These are phyloP conservation scores for Catharanthus roseus DNA, from an alignment of 257 asterid species.

Conservation along the genomic window DNA sequence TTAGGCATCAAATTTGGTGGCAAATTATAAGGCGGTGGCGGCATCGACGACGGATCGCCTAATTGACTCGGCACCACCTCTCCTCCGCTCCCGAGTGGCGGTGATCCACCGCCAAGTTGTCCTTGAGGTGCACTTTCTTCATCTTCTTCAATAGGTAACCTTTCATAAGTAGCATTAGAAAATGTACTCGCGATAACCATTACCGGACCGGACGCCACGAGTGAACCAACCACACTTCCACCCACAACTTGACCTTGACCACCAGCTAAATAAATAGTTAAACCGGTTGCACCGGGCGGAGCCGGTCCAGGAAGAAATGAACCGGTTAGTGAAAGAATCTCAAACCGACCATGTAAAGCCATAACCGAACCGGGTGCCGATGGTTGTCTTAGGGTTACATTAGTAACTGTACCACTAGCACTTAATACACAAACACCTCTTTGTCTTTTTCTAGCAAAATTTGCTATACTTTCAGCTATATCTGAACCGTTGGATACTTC, in stretches of 20 bases:
- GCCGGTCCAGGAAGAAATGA: conserved; percentile 65
- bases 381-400: conserved; percentile 58
- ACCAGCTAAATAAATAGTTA: conserved; percentile 57
- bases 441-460: conserved; percentile 51
- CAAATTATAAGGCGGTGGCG: conserved; percentile 25
- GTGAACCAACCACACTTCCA: conserved; percentile 56
- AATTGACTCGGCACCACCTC: conserved; percentile 24
- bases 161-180: conserved; percentile 62
- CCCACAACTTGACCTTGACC: conserved; percentile 68
- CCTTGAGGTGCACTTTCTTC: conserved; percentile 33
- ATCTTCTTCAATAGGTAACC: conserved; percentile 55
- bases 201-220: conserved; percentile 60
- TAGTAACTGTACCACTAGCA: conserved; percentile 54
- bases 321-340: conserved; percentile 53
- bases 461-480: conserved; percentile 58
- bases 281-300: conserved; percentile 60
- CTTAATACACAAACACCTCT: conserved; percentile 59
- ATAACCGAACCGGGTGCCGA: conserved; percentile 52
- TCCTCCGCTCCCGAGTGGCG: conserved; percentile 31
- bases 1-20: conserved; percentile 38
- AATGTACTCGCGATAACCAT: conserved; percentile 67
- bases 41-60: conserved; percentile 34
- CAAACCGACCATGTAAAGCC: conserved; percentile 57
- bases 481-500: conserved; percentile 59
- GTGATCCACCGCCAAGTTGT: conserved; percentile 31